Evolutionary conservation across 1,284 basidiomycete genomes (phyloP).

Genomic region (Puccinia hordei): DNA sequence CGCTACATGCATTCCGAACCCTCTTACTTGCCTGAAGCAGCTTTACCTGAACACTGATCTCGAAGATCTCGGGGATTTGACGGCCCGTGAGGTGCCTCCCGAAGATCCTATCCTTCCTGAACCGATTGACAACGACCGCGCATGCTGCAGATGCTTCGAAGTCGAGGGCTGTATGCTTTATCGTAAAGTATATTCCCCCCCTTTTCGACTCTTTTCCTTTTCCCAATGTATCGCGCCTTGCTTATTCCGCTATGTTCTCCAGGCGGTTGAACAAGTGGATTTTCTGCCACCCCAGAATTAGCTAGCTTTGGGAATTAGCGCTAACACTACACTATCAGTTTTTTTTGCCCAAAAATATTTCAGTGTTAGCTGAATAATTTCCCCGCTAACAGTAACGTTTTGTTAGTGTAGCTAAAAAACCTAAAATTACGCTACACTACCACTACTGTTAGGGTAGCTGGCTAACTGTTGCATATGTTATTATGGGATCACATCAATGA

Average conservation of each 20-base stretch:
- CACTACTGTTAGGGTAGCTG: no score
- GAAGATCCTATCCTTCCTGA: slow-evolving; percentile 69
- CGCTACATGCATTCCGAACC: slow-evolving; percentile 65
- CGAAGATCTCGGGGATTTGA: slow-evolving; percentile 5
- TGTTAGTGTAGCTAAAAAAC: no score
- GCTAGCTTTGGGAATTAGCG: no score
- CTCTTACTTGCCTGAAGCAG: not conserved
- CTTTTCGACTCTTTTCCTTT: not conserved
- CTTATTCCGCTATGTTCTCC: not conserved
- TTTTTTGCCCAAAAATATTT: no score
- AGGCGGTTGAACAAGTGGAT: slow-evolving; percentile 48
- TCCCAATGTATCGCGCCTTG: not conserved
- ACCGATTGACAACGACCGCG: slow-evolving; percentile 77
- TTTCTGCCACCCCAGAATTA: slow-evolving; percentile 37
- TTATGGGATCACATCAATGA: no score
- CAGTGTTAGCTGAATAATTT: no score
- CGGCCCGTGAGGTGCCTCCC: not conserved
- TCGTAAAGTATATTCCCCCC: slow-evolving; percentile 68
- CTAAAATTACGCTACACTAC: no score
- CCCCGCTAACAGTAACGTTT: no score
- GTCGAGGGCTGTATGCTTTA: slow-evolving; percentile 91
- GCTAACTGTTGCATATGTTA: no score
- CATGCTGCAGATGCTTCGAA: slow-evolving; percentile 79
- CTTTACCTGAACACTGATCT: not conserved
- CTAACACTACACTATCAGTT: no score